Percentiles rank a stretch among this genome's conserved stretches.
Evolutionary conservation across 1,284 basidiomycete genomes (phyloP).

Genomic region (Leucocoprinus gongylophorus): DNA sequence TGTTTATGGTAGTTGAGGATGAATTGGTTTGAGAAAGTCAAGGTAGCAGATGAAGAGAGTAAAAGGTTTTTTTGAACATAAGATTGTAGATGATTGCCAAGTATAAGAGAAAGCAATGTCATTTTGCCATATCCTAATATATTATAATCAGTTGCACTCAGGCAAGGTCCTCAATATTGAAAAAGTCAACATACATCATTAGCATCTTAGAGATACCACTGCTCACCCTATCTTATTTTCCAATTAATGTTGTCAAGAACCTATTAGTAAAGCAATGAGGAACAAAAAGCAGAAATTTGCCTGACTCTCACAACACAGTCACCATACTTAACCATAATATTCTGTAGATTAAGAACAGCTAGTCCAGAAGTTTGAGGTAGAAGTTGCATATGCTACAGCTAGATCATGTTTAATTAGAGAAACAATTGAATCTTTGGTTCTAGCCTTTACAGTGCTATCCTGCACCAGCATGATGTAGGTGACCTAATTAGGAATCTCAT

Average conservation of each 20-base stretch:
- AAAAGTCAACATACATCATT: conserved; percentile 58
- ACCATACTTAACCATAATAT: conserved; percentile 68
- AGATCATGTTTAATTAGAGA: conserved; percentile 53
- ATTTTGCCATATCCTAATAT: conserved; percentile 88
- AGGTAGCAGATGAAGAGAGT: conserved; percentile 23
- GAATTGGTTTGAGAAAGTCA: conserved; percentile 38
- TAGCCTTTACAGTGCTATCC: conserved; percentile 12
- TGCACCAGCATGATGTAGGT: conserved; percentile 22
- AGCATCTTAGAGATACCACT: conserved; percentile 82
- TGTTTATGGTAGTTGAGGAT: conserved; percentile 45
- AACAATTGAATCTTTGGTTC: conserved; percentile 47
- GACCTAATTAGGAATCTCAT: conserved; percentile 78
- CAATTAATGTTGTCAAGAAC: conserved; percentile 74
- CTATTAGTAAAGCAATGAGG: conserved; percentile 25
- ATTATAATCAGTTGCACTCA: too few species aligned
- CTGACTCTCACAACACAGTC: conserved; percentile 44
- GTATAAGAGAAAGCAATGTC: conserved; percentile 85
- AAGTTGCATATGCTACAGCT: conserved; percentile 32
- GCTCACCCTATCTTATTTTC: conserved; percentile 72
- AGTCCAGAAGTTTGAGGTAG: not conserved
- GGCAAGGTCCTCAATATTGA: too few species aligned
- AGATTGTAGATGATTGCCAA: conserved; percentile 93
- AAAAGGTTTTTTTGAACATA: conserved; percentile 62
- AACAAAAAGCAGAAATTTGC: not conserved
- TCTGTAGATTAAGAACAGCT: conserved; percentile 49